Percentiles rank a stretch among this genome's conserved stretches.
phyloP scores from a whole-genome alignment of 768 basidiomycete genomes.

The Agrocybe praecox region DNA sequence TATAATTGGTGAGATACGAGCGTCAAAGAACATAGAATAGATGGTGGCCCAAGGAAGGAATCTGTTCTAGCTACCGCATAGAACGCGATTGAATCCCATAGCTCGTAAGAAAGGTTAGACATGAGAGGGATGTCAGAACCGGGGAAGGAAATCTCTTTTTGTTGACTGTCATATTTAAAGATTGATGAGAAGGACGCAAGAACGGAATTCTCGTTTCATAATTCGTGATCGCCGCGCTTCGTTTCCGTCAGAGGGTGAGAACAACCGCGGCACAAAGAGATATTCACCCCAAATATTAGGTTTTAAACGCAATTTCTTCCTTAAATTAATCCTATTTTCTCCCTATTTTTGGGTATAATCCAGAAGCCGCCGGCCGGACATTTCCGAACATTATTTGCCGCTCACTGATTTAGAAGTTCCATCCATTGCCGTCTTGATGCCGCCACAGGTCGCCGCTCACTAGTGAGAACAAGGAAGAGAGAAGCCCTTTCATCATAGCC shows the following conservation, averaged over 20 bases:
- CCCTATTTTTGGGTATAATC: not conserved
- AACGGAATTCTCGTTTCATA: conserved; percentile 13
- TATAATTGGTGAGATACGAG: conserved; percentile 40
- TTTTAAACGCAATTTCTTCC: too few species aligned
- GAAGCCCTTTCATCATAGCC: not conserved
- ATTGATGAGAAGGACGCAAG: conserved; percentile 13
- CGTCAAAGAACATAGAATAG: conserved; percentile 35
- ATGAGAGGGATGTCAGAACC: conserved; percentile 13
- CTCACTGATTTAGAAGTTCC: not conserved
- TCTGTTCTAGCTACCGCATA: conserved; percentile 26
- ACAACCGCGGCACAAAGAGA: not conserved
- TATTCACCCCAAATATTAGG: too few species aligned
- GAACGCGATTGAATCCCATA: conserved; percentile 46
- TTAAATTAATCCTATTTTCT: not conserved
- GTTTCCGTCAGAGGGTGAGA: conserved; percentile 11
- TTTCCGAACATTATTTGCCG: conserved; percentile 4
- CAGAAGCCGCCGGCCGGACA: conserved; percentile 12
- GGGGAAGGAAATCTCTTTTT: conserved; percentile 7
- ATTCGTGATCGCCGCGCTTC: conserved; percentile 33
- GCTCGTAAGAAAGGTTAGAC: conserved; percentile 22
- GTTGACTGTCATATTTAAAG: conserved; percentile 16
- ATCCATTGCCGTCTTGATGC: not conserved
- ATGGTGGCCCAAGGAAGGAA: conserved; percentile 47
- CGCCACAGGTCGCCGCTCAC: conserved; percentile 8
- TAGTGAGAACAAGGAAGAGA: not conserved